Evolutionary conservation across 441 rosid species (phyloP), one percentile per base, ranked within the genome.

Genomic region (Adansonia grandidieri): DNA sequence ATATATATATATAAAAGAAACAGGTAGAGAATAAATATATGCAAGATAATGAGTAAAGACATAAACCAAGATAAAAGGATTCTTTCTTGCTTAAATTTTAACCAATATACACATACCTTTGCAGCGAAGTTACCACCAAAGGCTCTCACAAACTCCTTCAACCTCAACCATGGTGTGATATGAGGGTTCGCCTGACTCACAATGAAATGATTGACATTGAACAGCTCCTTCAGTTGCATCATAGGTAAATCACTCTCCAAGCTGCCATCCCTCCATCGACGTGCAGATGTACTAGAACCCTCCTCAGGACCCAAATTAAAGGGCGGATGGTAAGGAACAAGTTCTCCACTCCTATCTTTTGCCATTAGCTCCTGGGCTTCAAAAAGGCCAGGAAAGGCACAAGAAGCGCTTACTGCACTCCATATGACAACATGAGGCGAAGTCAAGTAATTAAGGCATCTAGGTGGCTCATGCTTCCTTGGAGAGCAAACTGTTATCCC

Each of bases 301-400:
- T 86, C 89, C 81, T 90, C 97, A 8, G 98, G 98, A 74, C 82
- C 89, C 84, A 94, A 82, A 85, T 91, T 89, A 77, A 96, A 96
- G 4, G 99, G 99, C 63, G 98, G 98, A 82, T 96, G 99, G 81
- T 90, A 94, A 0, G 99, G 99, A 77, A 94, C 92, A 9, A 96
- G 88, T 68, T 92, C 97, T 60, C 99, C 99, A n/a, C 93, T 91
- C 74, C 99, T 86, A 81, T 91, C 91, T 87, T 96, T 96, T 2
- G 98, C 99, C 99, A 96, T 96, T 65, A 96, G 83, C 77, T 96
- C 99, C 84, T 96, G 99, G 40, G 99, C 99, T 86, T 96, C 98
- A 82, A 94, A 96, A 42, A 96, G 94, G 56, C 97, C 99, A 37
- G 99, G 98, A 68, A 96, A 96, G 67, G 99, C 99, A 77, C 98